Evolutionary conservation across 2,329 filamentous ascomycete species (phyloP).

Genomic region (Stemphylium beticola): DNA sequence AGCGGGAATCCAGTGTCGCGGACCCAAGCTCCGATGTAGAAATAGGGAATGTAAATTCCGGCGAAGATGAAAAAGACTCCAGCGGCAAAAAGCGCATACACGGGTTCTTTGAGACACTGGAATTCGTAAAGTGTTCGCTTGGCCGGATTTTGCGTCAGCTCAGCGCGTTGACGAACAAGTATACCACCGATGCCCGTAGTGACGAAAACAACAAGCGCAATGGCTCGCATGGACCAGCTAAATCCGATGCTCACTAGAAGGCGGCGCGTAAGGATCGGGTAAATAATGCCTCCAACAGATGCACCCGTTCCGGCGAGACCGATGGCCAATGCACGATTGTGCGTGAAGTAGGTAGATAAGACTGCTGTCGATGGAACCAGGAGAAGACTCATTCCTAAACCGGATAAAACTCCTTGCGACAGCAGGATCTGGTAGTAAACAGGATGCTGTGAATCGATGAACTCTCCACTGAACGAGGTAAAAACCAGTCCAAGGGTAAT

Average conservation of each 20-base stretch:
- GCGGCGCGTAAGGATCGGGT: slow-evolving; percentile 59
- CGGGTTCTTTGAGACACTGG: slow-evolving; percentile 10
- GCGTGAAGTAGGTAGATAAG: slow-evolving; percentile 50
- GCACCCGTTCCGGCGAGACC: slow-evolving; percentile 55
- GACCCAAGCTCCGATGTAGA: slow-evolving; percentile 21
- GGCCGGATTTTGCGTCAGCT: slow-evolving; percentile 15
- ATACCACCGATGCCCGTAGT: slow-evolving; percentile 55
- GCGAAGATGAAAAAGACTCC: slow-evolving; percentile 25
- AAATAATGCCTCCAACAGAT: slow-evolving; percentile 53
- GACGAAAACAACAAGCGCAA: slow-evolving; percentile 62
- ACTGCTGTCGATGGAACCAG: slow-evolving; percentile 23
- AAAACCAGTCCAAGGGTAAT: slow-evolving; percentile 55
- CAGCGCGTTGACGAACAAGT: slow-evolving; percentile 14
- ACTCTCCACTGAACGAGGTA: slow-evolving; percentile 55
- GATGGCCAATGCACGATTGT: slow-evolving; percentile 60
- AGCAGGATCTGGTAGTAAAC: slow-evolving; percentile 53
- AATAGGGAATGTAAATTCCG: slow-evolving; percentile 22
- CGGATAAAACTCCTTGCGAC: slow-evolving; percentile 27
- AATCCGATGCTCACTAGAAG: slow-evolving; percentile 64
- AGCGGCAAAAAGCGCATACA: slow-evolving; percentile 19
- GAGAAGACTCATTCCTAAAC: slow-evolving; percentile 22
- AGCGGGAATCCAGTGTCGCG: slow-evolving; percentile 13
- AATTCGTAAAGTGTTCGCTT: slow-evolving; percentile 19
- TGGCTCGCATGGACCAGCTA: slow-evolving; percentile 65
- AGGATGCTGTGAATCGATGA: slow-evolving; percentile 2